Evolutionary conservation across 768 basidiomycete genomes (phyloP), one percentile per base, ranked within the genome.

Genomic region (Leccinum disarticulatum): DNA sequence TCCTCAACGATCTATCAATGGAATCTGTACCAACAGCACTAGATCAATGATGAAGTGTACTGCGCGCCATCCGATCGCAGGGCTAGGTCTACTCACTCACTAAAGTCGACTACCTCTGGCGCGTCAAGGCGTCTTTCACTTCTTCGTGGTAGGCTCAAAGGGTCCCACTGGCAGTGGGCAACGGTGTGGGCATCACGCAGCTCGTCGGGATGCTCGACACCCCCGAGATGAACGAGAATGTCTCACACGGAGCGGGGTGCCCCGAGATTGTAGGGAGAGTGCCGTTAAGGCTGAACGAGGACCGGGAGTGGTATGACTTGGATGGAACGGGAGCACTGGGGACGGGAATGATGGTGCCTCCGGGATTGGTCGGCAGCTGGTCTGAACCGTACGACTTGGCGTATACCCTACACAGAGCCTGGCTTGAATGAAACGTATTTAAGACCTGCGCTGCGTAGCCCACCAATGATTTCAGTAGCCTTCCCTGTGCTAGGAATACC

Each of bases 351-450:
- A n/a, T 43, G 9, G 41, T 9, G 9, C 41, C 17, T 43, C 41
- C 41, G 10, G 41, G n/a, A n/a, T 4, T 43, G n/a, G 4, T 10
- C n/a, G 38, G 17, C 8, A 9, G 38, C 17, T n/a, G n/a, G n/a
- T n/a, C n/a, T n/a, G n/a, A n/a, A n/a, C n/a, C n/a, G n/a, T 75
- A 98, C 81, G 61, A 98, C 97, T 75, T 98, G 96, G 47, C 94
- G 88, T 66, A 99, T 96, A 55, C 97, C 97, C 63, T 98, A 96
- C 56, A 98, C 88, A 13, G 95, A 97, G 61, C 97, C 96, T 25
- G 97, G 97, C 80, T 99, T 99, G 86, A 98, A 97, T 0, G 95
- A 84, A 63, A 99, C 87, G 71, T 99, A 97, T 76, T 90, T 92
- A 75, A 98, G 96, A 25, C 96, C 96, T 54, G 91, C 90, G 33